Percentiles rank a stretch among this genome's conserved stretches.
phyloP scores from a whole-genome alignment of 106 monocot species.

The Cymbidium sinense region DNA sequence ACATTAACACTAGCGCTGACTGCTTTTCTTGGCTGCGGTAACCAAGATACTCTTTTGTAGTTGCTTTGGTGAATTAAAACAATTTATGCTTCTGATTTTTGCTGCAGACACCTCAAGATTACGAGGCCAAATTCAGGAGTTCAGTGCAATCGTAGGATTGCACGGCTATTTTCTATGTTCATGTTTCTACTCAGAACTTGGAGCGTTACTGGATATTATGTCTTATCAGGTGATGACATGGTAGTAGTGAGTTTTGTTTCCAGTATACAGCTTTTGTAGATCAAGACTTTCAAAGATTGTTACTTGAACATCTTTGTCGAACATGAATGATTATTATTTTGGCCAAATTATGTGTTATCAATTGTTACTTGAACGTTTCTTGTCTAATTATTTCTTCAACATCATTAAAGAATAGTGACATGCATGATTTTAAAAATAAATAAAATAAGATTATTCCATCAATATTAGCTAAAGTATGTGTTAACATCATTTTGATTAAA shows the following conservation, averaged over 20 bases:
- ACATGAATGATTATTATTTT: neutral
- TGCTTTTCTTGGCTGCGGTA: no score
- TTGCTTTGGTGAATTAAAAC: neutral
- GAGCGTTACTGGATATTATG: neutral
- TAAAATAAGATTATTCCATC: no score
- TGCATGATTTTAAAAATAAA: no score
- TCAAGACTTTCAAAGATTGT: neutral
- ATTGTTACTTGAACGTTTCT: neutral
- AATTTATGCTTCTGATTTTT: neutral
- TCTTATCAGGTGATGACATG: neutral
- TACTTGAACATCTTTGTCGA: neutral
- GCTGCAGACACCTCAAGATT: slow-evolving; percentile 4
- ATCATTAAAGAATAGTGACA: no score
- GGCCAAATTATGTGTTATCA: neutral
- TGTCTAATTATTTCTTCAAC: no score
- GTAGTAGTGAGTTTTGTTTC: neutral
- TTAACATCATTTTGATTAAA: no score
- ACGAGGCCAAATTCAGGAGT: slow-evolving; percentile 4
- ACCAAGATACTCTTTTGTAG: neutral
- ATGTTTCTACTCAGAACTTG: neutral
- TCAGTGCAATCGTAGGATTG: neutral
- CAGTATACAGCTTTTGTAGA: neutral
- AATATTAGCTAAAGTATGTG: no score
- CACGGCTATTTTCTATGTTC: neutral
- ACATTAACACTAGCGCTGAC: no score